Conservation (phyloP, 345 rosid genomes). For the Brassica juncea region DNA sequence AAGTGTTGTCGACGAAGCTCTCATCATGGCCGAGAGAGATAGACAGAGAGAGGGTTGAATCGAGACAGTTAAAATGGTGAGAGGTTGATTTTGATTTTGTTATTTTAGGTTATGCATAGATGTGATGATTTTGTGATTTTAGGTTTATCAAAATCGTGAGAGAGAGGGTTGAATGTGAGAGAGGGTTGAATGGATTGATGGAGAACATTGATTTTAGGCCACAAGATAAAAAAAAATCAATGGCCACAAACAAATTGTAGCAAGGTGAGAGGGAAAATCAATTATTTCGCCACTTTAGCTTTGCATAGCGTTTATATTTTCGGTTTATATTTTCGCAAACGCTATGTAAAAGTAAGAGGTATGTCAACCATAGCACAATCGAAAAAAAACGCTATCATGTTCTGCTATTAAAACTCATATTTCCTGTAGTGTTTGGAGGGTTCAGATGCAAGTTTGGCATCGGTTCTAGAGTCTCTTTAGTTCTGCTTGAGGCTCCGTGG, state of each 20-base stretch:
- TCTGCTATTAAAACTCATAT: too few species aligned
- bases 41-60: background rate
- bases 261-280: too few species aligned
- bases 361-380: too few species aligned
- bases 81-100: background rate
- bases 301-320: too few species aligned
- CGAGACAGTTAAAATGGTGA: background rate
- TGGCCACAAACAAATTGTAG: too few species aligned
- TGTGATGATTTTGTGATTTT: background rate
- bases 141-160: background rate
- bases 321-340: too few species aligned
- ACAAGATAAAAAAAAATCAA: conserved; percentile 40
- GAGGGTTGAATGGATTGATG: background rate
- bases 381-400: too few species aligned
- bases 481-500: conserved; percentile 91
- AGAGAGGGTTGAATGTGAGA: background rate
- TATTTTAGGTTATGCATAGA: background rate
- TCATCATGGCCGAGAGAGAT: background rate
- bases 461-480: conserved; percentile 78
- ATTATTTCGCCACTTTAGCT: too few species aligned
- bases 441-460: conserved; percentile 85
- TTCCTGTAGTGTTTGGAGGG: conserved; percentile 48
- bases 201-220: background rate
- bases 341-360: too few species aligned
- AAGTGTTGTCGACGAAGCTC: background rate